These are phyloP conservation scores for Protomyces lactucae-debilis DNA, from an alignment of 1,139 yeast species.

Conservation along the genomic window DNA sequence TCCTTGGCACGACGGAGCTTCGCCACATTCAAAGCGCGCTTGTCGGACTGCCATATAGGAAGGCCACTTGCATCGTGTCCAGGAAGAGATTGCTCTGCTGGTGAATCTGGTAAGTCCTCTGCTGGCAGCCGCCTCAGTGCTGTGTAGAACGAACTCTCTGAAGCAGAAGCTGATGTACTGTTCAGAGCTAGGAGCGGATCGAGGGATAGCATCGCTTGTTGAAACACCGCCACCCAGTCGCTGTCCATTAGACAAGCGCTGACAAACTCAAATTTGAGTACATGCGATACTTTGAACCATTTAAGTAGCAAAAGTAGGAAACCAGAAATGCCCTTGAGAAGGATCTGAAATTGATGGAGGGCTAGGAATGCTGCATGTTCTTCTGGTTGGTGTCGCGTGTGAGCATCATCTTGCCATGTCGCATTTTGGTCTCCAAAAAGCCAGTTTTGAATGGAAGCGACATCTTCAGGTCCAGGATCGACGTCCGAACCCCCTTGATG, in stretches of 20 bases:
- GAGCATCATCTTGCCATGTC: not conserved
- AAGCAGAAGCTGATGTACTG: not conserved
- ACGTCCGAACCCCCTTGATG: not conserved
- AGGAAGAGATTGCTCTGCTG: not conserved
- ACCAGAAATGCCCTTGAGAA: conserved; percentile 59
- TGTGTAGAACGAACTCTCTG: not conserved
- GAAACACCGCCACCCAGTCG: conserved; percentile 40
- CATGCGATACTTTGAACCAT: conserved; percentile 78
- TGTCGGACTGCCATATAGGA: not conserved
- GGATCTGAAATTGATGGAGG: conserved; percentile 40
- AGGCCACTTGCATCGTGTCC: not conserved
- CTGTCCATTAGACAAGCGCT: conserved; percentile 70
- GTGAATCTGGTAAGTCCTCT: not conserved
- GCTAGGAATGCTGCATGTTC: not conserved
- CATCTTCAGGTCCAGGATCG: not conserved
- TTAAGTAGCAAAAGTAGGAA: conserved; percentile 52
- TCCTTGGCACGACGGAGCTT: not conserved
- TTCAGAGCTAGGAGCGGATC: conserved; percentile 3
- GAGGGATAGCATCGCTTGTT: conserved; percentile 16
- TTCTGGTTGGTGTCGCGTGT: not conserved
- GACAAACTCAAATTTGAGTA: conserved; percentile 72
- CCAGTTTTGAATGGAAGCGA: not conserved
- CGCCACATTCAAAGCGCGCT: not conserved
- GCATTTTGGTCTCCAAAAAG: not conserved
- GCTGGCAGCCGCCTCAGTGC: not conserved